Conservation (phyloP, 2,329 filamentous ascomycete species). For the Myriosclerotinia duriaeana region DNA sequence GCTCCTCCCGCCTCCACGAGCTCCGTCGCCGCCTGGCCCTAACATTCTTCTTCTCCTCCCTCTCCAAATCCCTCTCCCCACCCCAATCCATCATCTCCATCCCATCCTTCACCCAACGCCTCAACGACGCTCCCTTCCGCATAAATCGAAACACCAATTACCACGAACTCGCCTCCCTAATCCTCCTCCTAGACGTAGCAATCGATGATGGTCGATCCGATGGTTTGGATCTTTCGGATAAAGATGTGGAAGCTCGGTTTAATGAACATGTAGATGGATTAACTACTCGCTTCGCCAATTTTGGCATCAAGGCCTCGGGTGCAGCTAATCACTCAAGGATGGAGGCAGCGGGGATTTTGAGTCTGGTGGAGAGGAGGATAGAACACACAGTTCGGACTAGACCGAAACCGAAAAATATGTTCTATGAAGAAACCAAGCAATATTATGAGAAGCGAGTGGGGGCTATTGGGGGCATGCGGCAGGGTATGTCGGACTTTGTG, state of each 20-base stretch:
- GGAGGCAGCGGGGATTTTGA: slow-evolving; percentile 73
- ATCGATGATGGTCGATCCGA: slow-evolving; percentile 61
- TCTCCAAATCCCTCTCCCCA: slow-evolving; percentile 44
- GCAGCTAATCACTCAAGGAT: slow-evolving; percentile 70
- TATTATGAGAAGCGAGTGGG: slow-evolving; percentile 40
- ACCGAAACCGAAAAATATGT: slow-evolving; percentile 65
- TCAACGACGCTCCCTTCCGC: slow-evolving; percentile 51
- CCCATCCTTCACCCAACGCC: slow-evolving; percentile 47
- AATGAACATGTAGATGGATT: slow-evolving; percentile 71
- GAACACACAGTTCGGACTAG: slow-evolving; percentile 67
- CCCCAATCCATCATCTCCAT: slow-evolving; percentile 45
- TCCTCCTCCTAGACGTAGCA: slow-evolving; percentile 70
- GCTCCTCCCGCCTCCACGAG: slow-evolving; percentile 52
- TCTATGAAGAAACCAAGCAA: slow-evolving; percentile 44
- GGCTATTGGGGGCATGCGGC: slow-evolving; percentile 38
- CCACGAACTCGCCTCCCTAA: slow-evolving; percentile 61
- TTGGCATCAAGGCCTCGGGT: slow-evolving; percentile 71
- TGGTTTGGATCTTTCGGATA: slow-evolving; percentile 37
- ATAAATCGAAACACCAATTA: slow-evolving; percentile 64
- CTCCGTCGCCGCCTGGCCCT: slow-evolving; percentile 67
- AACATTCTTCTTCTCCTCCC: slow-evolving; percentile 58
- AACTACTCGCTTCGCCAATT: slow-evolving; percentile 55
- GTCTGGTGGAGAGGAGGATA: slow-evolving; percentile 72
- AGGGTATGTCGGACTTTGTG: slow-evolving; percentile 36
- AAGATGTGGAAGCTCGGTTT: slow-evolving; percentile 54